Conservation (phyloP, 108 stramenopile genomes). For the Nannochloropsis salina region DNA sequence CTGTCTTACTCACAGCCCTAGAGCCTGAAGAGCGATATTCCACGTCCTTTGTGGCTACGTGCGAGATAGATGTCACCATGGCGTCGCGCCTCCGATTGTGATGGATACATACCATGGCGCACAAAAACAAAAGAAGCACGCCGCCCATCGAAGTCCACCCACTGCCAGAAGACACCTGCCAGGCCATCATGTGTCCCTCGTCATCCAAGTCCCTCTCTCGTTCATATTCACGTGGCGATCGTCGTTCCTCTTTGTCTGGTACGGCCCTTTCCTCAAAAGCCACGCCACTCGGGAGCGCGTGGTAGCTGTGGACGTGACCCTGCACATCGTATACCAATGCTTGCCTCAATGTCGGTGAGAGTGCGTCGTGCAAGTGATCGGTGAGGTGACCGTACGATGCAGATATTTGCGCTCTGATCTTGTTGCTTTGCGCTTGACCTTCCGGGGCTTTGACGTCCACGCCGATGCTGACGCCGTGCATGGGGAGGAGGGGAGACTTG, state of each 20-base stretch:
- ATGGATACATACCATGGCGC: not conserved
- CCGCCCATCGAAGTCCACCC: not conserved
- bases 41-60: too few relatives aligned
- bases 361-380: not conserved
- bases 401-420: not conserved
- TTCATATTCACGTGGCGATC: not conserved
- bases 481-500: not conserved
- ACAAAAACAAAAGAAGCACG: not conserved
- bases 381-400: not conserved
- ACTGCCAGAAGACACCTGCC: not conserved
- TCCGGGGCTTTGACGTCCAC: not conserved
- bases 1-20: not conserved
- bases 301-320: conserved; percentile 1
- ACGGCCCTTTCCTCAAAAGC: not conserved
- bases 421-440: not conserved
- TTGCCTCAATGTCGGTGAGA: not conserved
- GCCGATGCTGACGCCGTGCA: not conserved
- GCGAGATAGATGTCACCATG: too few relatives aligned
- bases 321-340: conserved; percentile 7
- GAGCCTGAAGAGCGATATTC: too few relatives aligned
- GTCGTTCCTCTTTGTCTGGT: not conserved
- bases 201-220: not conserved
- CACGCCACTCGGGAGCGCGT: not conserved
- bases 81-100: not conserved
- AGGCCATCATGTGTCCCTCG: not conserved